These are phyloP conservation scores for Verticillium nonalfalfae DNA, from an alignment of 2,329 filamentous ascomycete species.

Conservation along the genomic window DNA sequence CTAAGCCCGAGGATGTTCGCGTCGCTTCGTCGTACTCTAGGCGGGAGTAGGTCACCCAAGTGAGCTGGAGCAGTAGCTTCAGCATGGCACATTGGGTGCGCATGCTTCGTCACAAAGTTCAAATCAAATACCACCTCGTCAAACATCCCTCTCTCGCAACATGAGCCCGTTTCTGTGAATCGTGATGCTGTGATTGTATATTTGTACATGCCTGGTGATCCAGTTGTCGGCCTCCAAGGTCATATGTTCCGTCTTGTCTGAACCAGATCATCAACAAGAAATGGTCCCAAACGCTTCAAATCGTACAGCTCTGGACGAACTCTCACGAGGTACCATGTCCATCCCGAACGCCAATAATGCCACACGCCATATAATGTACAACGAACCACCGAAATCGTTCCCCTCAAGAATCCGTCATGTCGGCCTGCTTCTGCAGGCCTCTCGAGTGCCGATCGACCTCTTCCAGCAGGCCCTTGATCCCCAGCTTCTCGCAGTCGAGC, in stretches of 20 bases:
- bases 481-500: slow-evolving; percentile 72
- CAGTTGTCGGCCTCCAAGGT: neutral
- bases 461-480: slow-evolving; percentile 79
- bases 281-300: neutral
- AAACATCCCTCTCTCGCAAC: neutral
- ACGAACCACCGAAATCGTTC: neutral
- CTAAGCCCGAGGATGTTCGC: neutral
- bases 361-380: slow-evolving; percentile 3
- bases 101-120: neutral
- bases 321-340: neutral
- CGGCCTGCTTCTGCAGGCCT: slow-evolving; percentile 72
- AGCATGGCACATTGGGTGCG: neutral
- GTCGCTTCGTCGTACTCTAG: neutral
- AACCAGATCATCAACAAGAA: neutral
- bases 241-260: no score
- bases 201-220: neutral
- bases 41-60: neutral
- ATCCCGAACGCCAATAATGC: slow-evolving; percentile 1
- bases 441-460: slow-evolving; percentile 89
- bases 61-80: neutral
- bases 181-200: neutral
- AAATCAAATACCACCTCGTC: neutral
- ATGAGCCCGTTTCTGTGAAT: neutral
- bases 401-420: slow-evolving; percentile 48
- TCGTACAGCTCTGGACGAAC: neutral